A percentile compares a stretch with the other conserved stretches of the same genome.
phyloP scores from a whole-genome alignment of 2,329 filamentous ascomycete genomes.

The Fusarium luffae region DNA sequence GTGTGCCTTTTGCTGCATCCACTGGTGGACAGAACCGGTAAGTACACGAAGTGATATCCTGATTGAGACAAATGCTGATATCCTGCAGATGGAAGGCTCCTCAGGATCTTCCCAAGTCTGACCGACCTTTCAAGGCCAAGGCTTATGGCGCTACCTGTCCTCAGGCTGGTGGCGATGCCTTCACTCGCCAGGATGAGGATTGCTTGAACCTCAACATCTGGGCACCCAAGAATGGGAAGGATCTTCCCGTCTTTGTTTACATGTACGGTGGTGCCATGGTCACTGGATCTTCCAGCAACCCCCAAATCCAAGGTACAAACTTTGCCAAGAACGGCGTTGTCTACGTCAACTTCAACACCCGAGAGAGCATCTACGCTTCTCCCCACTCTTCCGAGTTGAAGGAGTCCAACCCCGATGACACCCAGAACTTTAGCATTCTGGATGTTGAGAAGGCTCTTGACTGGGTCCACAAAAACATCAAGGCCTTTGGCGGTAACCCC shows the following conservation, averaged over 20 bases:
- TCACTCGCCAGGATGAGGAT: constrained; percentile 50
- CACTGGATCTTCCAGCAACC: constrained; percentile 53
- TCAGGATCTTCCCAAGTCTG: constrained; percentile 32
- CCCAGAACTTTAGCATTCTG: constrained; percentile 44
- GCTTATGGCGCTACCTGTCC: constrained; percentile 42
- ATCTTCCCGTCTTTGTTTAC: constrained; percentile 53
- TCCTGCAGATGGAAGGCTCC: constrained; percentile 38
- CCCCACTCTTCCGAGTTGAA: constrained; percentile 54
- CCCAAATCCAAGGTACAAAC: constrained; percentile 51
- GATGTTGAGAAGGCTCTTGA: constrained; percentile 44
- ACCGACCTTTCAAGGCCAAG: constrained; percentile 16
- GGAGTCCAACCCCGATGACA: constrained; percentile 20
- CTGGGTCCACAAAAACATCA: constrained; percentile 43
- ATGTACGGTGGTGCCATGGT: constrained; percentile 54
- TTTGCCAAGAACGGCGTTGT: constrained; percentile 52
- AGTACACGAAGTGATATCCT: not conserved
- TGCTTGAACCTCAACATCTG: constrained; percentile 58
- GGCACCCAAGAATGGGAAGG: constrained; percentile 40
- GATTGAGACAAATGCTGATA: constrained; percentile 4
- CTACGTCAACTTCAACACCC: constrained; percentile 55
- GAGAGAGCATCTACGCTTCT: constrained; percentile 58
- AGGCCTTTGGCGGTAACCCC: constrained; percentile 57
- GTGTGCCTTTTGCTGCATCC: constrained; percentile 54
- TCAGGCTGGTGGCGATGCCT: constrained; percentile 29
- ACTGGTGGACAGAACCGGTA: constrained; percentile 54